Conservation (phyloP, 2,329 filamentous ascomycete species). For the Massarina eburnea region DNA sequence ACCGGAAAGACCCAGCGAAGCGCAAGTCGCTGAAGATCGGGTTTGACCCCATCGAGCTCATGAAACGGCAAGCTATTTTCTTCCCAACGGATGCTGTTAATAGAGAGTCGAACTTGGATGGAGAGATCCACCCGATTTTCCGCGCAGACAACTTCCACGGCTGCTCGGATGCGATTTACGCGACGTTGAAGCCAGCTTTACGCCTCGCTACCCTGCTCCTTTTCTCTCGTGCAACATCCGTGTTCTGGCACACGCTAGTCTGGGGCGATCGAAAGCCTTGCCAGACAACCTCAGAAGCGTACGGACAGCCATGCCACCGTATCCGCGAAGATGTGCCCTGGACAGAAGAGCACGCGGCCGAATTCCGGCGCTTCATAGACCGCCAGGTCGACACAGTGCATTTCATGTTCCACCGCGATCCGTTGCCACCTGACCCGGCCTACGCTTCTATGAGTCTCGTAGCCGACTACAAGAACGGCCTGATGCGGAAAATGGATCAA, state of each 20-base stretch:
- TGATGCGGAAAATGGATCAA: slow-evolving; percentile 37
- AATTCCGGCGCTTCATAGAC: slow-evolving; percentile 34
- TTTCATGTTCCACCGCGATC: slow-evolving; percentile 42
- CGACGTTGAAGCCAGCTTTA: slow-evolving; percentile 41
- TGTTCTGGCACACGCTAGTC: slow-evolving; percentile 43
- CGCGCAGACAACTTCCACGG: slow-evolving; percentile 43
- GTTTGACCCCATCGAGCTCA: slow-evolving; percentile 43
- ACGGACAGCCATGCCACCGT: slow-evolving; percentile 37
- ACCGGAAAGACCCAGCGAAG: slow-evolving; percentile 36
- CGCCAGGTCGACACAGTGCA: slow-evolving; percentile 40
- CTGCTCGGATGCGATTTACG: slow-evolving; percentile 41
- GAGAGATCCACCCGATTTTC: slow-evolving; percentile 41
- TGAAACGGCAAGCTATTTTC: slow-evolving; percentile 42
- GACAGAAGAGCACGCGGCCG: slow-evolving; percentile 31
- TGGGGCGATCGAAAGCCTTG: slow-evolving; percentile 40
- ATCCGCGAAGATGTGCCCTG: slow-evolving; percentile 39
- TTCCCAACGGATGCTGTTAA: slow-evolving; percentile 24
- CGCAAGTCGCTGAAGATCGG: slow-evolving; percentile 37
- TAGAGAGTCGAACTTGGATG: slow-evolving; percentile 33
- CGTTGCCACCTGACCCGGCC: slow-evolving; percentile 36
- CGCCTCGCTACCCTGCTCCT: slow-evolving; percentile 36
- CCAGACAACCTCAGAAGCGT: slow-evolving; percentile 29
- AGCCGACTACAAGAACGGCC: slow-evolving; percentile 40
- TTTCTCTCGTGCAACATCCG: slow-evolving; percentile 38
- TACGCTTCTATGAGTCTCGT: slow-evolving; percentile 44